Conservation (phyloP, 225 moss, liverwort and hornwort species). For the Asterella californica region DNA sequence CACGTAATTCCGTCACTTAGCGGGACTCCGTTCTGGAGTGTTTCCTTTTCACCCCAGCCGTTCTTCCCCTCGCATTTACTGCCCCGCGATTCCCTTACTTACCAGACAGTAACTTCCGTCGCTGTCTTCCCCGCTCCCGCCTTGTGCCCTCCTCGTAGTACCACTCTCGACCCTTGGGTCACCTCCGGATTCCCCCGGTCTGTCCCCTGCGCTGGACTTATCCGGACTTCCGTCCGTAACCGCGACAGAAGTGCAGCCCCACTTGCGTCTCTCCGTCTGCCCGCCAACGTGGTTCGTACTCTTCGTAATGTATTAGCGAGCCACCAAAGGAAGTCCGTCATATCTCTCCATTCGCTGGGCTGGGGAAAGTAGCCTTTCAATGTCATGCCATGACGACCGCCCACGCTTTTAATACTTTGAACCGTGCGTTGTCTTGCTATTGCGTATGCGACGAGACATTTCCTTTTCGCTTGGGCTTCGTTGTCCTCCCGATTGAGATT, state of each 20-base stretch:
- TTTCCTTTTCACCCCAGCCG: background rate
- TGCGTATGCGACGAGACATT: slow-evolving; percentile 1
- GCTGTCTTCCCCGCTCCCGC: background rate
- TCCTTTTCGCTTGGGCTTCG: background rate
- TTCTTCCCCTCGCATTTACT: background rate
- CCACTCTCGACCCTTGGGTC: background rate
- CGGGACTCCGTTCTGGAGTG: background rate
- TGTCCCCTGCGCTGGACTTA: background rate
- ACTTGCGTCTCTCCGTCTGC: background rate
- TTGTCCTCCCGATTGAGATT: background rate
- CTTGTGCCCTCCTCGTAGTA: background rate
- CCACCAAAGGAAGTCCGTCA: background rate
- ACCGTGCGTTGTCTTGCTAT: background rate
- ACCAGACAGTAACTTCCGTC: background rate
- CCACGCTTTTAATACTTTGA: background rate
- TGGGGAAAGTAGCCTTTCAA: background rate
- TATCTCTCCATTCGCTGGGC: background rate
- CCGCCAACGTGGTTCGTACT: slow-evolving; percentile 1
- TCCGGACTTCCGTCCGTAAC: background rate
- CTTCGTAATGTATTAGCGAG: background rate
- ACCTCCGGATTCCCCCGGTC: background rate
- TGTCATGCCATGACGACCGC: background rate
- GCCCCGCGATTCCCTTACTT: background rate
- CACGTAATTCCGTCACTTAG: background rate
- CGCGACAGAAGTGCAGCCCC: background rate